Evolutionary conservation across 257 asterid genomes (phyloP).

Genomic region (Linderniella brevidens): DNA sequence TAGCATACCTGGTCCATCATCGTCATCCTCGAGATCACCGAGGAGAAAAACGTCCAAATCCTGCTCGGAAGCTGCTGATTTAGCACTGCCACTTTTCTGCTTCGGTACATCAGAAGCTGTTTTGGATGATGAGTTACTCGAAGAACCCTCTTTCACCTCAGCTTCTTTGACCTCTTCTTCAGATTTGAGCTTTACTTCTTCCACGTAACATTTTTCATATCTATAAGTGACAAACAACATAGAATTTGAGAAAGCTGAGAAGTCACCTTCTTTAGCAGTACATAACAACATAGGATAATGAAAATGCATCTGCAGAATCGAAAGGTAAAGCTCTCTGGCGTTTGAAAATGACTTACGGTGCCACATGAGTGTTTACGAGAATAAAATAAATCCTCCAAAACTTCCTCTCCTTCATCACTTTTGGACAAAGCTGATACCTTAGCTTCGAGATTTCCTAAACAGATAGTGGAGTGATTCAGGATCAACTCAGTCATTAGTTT

Average conservation of each 20-base stretch:
- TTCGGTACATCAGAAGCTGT: slow-evolving; percentile 18
- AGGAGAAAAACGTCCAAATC: slow-evolving; percentile 92
- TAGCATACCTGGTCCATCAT: slow-evolving; percentile 60
- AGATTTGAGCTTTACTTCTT: slow-evolving; percentile 34
- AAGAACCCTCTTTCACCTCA: slow-evolving; percentile 29
- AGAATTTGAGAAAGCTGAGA: too few species aligned
- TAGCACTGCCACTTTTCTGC: slow-evolving; percentile 25
- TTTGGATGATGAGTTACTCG: slow-evolving; percentile 33
- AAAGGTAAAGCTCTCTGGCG: too few species aligned
- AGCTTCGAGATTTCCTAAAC: slow-evolving; percentile 74
- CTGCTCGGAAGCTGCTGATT: slow-evolving; percentile 52
- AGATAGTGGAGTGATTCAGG: background rate
- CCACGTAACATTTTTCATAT: slow-evolving; percentile 59
- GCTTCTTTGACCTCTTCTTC: slow-evolving; percentile 31
- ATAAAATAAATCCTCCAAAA: slow-evolving; percentile 93
- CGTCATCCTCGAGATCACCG: slow-evolving; percentile 73
- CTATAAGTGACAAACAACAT: slow-evolving; percentile 20
- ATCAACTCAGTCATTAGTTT: too few species aligned
- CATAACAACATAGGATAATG: too few species aligned
- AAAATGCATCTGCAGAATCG: too few species aligned
- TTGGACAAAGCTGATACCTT: slow-evolving; percentile 74
- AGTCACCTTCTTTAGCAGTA: too few species aligned
- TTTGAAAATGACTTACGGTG: slow-evolving; percentile 39
- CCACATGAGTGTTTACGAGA: slow-evolving; percentile 64
- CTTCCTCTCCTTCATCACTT: slow-evolving; percentile 80